Evolutionary conservation across 768 basidiomycete species (phyloP).

Genomic region (Tylopilus plumbeoviolaceoides): DNA sequence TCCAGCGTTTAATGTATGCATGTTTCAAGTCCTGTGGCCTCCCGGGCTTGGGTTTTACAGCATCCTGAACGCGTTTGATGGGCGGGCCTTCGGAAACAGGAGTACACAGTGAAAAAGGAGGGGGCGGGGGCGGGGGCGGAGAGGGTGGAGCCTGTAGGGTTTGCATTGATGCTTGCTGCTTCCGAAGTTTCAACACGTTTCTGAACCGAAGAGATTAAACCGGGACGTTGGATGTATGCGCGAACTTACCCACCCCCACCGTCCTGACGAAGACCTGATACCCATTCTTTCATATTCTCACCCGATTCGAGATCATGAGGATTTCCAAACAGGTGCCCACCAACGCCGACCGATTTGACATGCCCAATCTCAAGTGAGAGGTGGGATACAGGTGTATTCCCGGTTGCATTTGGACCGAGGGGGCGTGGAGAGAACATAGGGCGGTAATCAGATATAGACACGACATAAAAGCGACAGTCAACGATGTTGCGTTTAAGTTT

Average conservation of each 20-base stretch:
- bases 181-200: slow-evolving; percentile 45
- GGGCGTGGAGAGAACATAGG: slow-evolving; percentile 54
- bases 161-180: slow-evolving; percentile 26
- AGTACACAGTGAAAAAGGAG: neutral
- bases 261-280: slow-evolving; percentile 47
- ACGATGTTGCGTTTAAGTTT: slow-evolving; percentile 36
- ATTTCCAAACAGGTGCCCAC: slow-evolving; percentile 43
- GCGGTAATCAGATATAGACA: slow-evolving; percentile 47
- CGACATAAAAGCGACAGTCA: slow-evolving; percentile 42
- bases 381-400: slow-evolving; percentile 38
- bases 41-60: slow-evolving; percentile 4
- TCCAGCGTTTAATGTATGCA: slow-evolving; percentile 24
- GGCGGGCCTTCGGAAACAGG: neutral
- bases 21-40: slow-evolving; percentile 11
- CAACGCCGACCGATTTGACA: slow-evolving; percentile 41
- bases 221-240: neutral
- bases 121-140: slow-evolving; percentile 11
- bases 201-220: slow-evolving; percentile 20
- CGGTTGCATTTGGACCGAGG: slow-evolving; percentile 25
- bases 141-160: slow-evolving; percentile 3
- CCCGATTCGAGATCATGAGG: slow-evolving; percentile 46
- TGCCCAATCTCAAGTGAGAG: slow-evolving; percentile 53
- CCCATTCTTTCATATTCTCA: slow-evolving; percentile 45
- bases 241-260: slow-evolving; percentile 60
- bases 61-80: neutral